A percentile compares a stretch with the other conserved stretches of the same genome.
These are phyloP conservation scores for Simmondsia chinensis DNA, from an alignment of 148 eudicot species.

Conservation along the genomic window DNA sequence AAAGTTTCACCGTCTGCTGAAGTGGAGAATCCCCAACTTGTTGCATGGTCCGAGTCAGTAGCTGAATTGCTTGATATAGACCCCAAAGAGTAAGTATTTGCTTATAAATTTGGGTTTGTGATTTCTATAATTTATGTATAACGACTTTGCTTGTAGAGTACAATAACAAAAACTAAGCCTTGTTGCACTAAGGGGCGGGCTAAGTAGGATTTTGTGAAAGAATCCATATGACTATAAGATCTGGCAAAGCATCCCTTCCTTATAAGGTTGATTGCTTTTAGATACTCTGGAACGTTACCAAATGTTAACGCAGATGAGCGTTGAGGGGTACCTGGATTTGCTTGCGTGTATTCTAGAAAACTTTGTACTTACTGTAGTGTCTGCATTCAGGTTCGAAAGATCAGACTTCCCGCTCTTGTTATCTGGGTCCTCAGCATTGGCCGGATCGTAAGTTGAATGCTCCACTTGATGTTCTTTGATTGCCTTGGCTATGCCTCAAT, in stretches of 20 bases:
- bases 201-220: too few species aligned
- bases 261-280: too few species aligned
- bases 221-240: too few species aligned
- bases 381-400: slow-evolving; percentile 63
- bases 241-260: too few species aligned
- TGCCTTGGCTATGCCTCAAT: slow-evolving; percentile 1
- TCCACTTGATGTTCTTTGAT: not conserved
- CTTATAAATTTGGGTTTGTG: too few species aligned
- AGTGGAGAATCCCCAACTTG: slow-evolving; percentile 87
- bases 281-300: too few species aligned
- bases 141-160: not conserved
- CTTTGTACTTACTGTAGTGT: slow-evolving; percentile 7
- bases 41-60: slow-evolving; percentile 89
- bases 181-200: too few species aligned
- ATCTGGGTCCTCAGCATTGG: slow-evolving; percentile 72
- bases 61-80: slow-evolving; percentile 74
- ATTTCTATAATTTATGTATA: not conserved
- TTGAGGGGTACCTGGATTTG: too few species aligned
- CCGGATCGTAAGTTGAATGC: slow-evolving; percentile 55
- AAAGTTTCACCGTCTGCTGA: slow-evolving; percentile 77
- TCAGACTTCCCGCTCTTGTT: slow-evolving; percentile 69
- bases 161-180: too few species aligned
- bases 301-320: too few species aligned
- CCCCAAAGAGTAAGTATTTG: slow-evolving; percentile 68
- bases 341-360: not conserved